Conservation (phyloP, 495 filamentous ascomycete genomes). For the Daldinia vernicosa region DNA sequence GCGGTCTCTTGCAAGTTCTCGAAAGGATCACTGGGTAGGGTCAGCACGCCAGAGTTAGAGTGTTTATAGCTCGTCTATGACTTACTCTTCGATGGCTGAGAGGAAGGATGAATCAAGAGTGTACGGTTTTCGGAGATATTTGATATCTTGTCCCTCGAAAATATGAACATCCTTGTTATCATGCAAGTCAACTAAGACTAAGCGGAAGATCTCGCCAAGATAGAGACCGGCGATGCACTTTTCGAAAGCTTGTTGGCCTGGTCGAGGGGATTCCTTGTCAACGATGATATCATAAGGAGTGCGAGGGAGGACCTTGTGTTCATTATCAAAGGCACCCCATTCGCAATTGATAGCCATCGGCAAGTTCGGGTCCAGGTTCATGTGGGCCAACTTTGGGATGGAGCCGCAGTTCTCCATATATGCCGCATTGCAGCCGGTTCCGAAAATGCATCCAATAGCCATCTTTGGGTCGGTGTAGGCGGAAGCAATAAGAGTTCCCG, state of each 20-base stretch:
- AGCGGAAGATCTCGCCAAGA: slow-evolving; percentile 92
- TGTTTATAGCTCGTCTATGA: slow-evolving; percentile 11
- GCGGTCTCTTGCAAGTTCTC: slow-evolving; percentile 90
- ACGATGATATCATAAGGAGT: slow-evolving; percentile 86
- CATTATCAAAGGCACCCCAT: slow-evolving; percentile 98
- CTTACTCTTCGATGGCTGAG: slow-evolving; percentile 89
- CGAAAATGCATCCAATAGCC: slow-evolving; percentile 98
- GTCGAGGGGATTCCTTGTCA: slow-evolving; percentile 91
- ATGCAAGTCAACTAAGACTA: slow-evolving; percentile 86
- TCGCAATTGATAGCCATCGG: slow-evolving; percentile 99
- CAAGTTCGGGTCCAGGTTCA: slow-evolving; percentile 87
- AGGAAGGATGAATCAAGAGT: slow-evolving; percentile 91
- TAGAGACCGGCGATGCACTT: slow-evolving; percentile 98
- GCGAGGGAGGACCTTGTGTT: slow-evolving; percentile 88
- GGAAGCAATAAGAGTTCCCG: slow-evolving; percentile 98
- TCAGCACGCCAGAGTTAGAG: slow-evolving; percentile 18
- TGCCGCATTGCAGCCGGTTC: slow-evolving; percentile 96
- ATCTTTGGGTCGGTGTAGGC: slow-evolving; percentile 91
- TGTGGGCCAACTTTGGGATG: slow-evolving; percentile 91
- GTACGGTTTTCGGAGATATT: slow-evolving; percentile 81
- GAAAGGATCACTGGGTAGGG: slow-evolving; percentile 74
- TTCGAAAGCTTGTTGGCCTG: slow-evolving; percentile 95
- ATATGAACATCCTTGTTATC: slow-evolving; percentile 78
- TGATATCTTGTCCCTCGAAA: slow-evolving; percentile 84
- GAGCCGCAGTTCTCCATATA: slow-evolving; percentile 96